Conservation (phyloP, 805 yeast genomes). For the Wickerhamiella alocasiicola region DNA sequence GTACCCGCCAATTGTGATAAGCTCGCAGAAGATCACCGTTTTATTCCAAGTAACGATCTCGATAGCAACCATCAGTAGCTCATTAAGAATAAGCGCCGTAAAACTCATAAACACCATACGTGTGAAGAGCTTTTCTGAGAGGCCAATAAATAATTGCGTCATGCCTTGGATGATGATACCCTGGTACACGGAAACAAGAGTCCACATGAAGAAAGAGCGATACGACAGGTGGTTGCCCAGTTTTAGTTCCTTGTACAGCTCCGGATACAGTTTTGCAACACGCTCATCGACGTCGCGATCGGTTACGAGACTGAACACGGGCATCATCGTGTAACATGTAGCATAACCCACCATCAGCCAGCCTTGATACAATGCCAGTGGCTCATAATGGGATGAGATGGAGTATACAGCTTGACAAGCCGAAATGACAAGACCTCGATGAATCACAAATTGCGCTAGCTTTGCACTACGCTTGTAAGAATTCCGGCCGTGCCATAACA, state of each 20-base stretch:
- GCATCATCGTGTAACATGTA: conserved; percentile 94
- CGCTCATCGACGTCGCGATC: conserved; percentile 87
- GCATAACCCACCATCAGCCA: conserved; percentile 98
- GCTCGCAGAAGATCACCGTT: conserved; percentile 58
- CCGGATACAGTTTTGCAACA: conserved; percentile 84
- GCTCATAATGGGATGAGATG: conserved; percentile 76
- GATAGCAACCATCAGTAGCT: conserved; percentile 83
- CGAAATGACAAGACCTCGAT: conserved; percentile 85
- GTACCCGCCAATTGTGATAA: conserved; percentile 55
- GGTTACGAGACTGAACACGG: conserved; percentile 83
- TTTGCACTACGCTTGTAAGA: conserved; percentile 93
- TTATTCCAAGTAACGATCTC: conserved; percentile 88
- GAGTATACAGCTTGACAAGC: conserved; percentile 93
- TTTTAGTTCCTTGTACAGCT: conserved; percentile 82
- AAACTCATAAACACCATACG: conserved; percentile 80
- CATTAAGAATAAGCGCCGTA: conserved; percentile 68
- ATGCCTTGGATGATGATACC: conserved; percentile 76
- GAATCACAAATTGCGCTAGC: conserved; percentile 89
- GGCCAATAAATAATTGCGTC: conserved; percentile 63
- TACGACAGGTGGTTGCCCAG: conserved; percentile 78
- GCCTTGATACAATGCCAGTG: conserved; percentile 88
- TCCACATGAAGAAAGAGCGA: conserved; percentile 85
- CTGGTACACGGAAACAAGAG: conserved; percentile 76
- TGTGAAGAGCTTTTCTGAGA: conserved; percentile 41
- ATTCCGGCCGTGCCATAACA: conserved; percentile 97